A percentile compares a stretch with the other conserved stretches of the same genome.
Conservation (phyloP, 148 eudicot species). For the Diospyros lotus region DNA sequence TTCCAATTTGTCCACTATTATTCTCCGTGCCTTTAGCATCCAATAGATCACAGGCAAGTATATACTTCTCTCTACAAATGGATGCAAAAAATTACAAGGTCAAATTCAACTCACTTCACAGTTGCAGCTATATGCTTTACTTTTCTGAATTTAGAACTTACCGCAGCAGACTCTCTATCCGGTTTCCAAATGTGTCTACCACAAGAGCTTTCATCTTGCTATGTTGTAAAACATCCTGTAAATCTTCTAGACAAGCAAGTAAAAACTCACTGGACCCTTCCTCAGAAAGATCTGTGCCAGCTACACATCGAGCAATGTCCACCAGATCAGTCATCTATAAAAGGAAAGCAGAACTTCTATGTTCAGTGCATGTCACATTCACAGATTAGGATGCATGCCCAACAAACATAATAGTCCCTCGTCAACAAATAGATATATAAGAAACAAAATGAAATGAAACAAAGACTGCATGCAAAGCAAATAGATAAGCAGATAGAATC, state of each 20-base stretch:
- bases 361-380: not conserved
- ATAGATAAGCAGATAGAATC: not conserved
- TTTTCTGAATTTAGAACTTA: constrained; percentile 11
- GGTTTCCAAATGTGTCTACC: constrained; percentile 56
- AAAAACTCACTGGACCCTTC: constrained; percentile 45
- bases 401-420: not conserved
- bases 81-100: constrained; percentile 4
- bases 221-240: constrained; percentile 43
- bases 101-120: constrained; percentile 14
- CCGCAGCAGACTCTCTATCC: constrained; percentile 55
- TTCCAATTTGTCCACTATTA: constrained; percentile 20
- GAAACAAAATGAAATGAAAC: not conserved
- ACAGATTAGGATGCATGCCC: not conserved
- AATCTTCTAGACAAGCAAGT: constrained; percentile 51
- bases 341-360: not conserved
- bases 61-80: constrained; percentile 52
- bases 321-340: constrained; percentile 51
- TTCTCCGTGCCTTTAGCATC: constrained; percentile 23
- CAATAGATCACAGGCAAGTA: constrained; percentile 41
- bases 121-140: not conserved
- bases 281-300: constrained; percentile 40
- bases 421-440: not conserved
- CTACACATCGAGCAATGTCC: constrained; percentile 50
- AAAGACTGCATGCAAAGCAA: not conserved
- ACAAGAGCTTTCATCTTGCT: constrained; percentile 52